Conservation (phyloP, 345 rosid genomes). For the Hibiscus trionum region DNA sequence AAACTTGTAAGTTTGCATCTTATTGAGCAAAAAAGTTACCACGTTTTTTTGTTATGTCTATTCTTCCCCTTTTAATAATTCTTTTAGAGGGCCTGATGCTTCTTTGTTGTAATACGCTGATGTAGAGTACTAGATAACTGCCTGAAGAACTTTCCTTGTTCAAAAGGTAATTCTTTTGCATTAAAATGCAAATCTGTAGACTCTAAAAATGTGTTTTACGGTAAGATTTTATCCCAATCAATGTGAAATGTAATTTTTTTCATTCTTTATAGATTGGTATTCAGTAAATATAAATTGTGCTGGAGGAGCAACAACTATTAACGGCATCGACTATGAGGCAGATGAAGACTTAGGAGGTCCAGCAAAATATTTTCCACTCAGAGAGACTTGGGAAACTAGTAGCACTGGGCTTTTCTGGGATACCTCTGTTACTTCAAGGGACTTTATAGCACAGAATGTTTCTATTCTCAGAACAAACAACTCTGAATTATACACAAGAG, state of each 20-base stretch:
- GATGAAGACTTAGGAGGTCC: constrained; percentile 30
- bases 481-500: constrained; percentile 31
- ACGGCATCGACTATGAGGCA: constrained; percentile 25
- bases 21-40: background rate
- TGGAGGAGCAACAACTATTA: constrained; percentile 22
- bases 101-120: background rate
- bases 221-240: background rate
- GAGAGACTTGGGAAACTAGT: constrained; percentile 39
- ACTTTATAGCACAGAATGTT: constrained; percentile 2
- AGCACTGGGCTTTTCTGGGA: constrained; percentile 53
- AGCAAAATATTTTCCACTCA: constrained; percentile 21
- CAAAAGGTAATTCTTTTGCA: constrained; percentile 13
- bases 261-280: constrained; percentile 17
- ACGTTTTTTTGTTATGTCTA: background rate
- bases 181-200: background rate
- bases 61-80: background rate
- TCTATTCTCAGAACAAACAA: constrained; percentile 8
- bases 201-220: background rate
- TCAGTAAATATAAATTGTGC: constrained; percentile 44
- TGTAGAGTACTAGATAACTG: background rate
- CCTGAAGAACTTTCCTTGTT: constrained; percentile 7
- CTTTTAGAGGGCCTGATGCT: background rate
- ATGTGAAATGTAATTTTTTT: background rate
- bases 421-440: background rate
- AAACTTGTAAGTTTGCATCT: constrained; percentile 4